Conservation (phyloP, 169 alveolate genomes). For the Cryptosporidium ryanae region DNA sequence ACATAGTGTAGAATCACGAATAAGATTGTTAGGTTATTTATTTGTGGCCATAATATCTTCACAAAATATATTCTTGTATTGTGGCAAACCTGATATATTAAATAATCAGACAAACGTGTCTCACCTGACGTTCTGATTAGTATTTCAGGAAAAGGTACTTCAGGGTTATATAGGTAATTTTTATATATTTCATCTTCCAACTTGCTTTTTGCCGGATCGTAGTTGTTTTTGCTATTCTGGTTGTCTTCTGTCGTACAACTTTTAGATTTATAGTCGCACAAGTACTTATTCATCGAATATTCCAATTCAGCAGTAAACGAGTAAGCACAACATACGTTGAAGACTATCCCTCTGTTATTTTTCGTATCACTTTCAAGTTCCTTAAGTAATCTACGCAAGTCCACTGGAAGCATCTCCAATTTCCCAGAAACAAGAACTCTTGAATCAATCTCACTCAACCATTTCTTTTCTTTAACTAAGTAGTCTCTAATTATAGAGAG, state of each 20-base stretch:
- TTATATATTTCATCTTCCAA: constrained; percentile 32
- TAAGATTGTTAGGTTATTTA: constrained; percentile 17
- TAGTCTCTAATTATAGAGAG: constrained; percentile 62
- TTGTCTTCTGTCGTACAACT: not conserved
- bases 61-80: constrained; percentile 46
- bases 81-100: constrained; percentile 85
- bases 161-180: constrained; percentile 79
- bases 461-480: constrained; percentile 45
- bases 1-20: constrained; percentile 41
- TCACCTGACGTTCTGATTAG: constrained; percentile 91
- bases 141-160: constrained; percentile 86
- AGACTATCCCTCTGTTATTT: constrained; percentile 25
- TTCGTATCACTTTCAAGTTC: constrained; percentile 28
- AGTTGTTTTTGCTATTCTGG: not conserved
- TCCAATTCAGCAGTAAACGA: constrained; percentile 56
- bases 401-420: constrained; percentile 43
- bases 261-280: not conserved
- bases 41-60: constrained; percentile 50
- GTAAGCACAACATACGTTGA: constrained; percentile 68
- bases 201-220: too few species aligned
- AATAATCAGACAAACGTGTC: constrained; percentile 89
- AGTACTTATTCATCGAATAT: constrained; percentile 9
- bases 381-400: not conserved
- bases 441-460: constrained; percentile 5
- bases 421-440: constrained; percentile 56